phyloP scores from a whole-genome alignment of 768 basidiomycete species.

The Leccinum variicolor region DNA sequence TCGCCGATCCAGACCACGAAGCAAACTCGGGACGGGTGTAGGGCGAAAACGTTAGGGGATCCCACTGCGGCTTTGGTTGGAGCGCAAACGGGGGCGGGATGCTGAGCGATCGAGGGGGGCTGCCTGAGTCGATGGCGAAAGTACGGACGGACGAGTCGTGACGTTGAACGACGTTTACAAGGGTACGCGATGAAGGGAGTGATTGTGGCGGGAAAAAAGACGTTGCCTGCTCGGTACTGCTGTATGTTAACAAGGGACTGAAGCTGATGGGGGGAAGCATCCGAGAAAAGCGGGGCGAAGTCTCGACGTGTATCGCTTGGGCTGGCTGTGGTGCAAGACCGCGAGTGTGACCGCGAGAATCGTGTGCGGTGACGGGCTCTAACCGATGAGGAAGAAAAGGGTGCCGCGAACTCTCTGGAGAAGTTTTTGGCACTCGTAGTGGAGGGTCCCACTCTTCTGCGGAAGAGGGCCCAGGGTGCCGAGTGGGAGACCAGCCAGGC shows the following conservation, averaged over 20 bases:
- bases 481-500: slow-evolving; percentile 35
- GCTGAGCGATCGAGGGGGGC: slow-evolving; percentile 7
- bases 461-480: slow-evolving; percentile 15
- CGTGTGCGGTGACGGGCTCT: slow-evolving; percentile 6
- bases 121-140: slow-evolving; percentile 13
- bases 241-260: slow-evolving; percentile 15
- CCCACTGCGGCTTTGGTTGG: slow-evolving; percentile 68
- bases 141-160: slow-evolving; percentile 22
- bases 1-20: slow-evolving; percentile 32
- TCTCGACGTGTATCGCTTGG: slow-evolving; percentile 10
- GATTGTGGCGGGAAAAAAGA: slow-evolving; percentile 33
- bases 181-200: slow-evolving; percentile 18
- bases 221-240: slow-evolving; percentile 15
- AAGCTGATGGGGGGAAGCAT: slow-evolving; percentile 27
- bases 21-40: slow-evolving; percentile 36
- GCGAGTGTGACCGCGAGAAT: slow-evolving; percentile 16
- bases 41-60: slow-evolving; percentile 39
- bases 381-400: slow-evolving; percentile 3
- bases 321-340: slow-evolving; percentile 8
- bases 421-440: slow-evolving; percentile 9
- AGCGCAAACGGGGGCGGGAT: slow-evolving; percentile 60
- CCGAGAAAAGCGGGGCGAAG: slow-evolving; percentile 26
- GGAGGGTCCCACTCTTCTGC: slow-evolving; percentile 18
- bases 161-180: slow-evolving; percentile 12
- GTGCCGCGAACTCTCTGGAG: not conserved